A percentile compares a stretch with the other conserved stretches of the same genome.
Conservation (phyloP, 345 rosid genomes). For the Dipteronia dyeriana region DNA sequence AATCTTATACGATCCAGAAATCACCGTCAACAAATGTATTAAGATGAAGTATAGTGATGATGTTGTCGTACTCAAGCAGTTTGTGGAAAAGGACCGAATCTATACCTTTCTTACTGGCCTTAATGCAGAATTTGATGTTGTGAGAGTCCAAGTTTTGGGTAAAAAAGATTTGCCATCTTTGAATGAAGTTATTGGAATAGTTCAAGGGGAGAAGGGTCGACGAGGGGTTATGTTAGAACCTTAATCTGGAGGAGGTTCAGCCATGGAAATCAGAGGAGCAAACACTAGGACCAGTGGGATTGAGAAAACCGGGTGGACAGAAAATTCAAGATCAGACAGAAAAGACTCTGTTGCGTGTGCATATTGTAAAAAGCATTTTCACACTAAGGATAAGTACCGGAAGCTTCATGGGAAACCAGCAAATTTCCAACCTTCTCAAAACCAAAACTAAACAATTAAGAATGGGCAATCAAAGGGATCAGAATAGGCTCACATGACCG, state of each 20-base stretch:
- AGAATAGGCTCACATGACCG: not conserved
- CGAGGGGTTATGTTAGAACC: too few species aligned
- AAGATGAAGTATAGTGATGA: not conserved
- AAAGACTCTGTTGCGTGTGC: not conserved
- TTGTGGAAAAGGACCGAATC: not conserved
- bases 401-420: not conserved
- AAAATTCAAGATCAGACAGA: too few species aligned
- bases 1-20: too few species aligned
- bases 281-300: too few species aligned
- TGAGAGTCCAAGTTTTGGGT: not conserved
- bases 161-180: not conserved
- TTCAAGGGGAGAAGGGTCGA: not conserved
- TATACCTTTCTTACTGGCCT: not conserved
- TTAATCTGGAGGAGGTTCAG: not conserved
- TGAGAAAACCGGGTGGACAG: too few species aligned
- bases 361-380: not conserved
- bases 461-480: too few species aligned
- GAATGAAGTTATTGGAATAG: not conserved
- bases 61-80: not conserved
- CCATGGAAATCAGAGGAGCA: not conserved
- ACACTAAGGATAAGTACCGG: not conserved
- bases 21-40: too few species aligned
- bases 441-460: too few species aligned
- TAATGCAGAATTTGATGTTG: not conserved
- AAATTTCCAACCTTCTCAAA: too few species aligned